Conservation (phyloP, 352 stramenopile species). For the Thalassiosira oceanica region DNA sequence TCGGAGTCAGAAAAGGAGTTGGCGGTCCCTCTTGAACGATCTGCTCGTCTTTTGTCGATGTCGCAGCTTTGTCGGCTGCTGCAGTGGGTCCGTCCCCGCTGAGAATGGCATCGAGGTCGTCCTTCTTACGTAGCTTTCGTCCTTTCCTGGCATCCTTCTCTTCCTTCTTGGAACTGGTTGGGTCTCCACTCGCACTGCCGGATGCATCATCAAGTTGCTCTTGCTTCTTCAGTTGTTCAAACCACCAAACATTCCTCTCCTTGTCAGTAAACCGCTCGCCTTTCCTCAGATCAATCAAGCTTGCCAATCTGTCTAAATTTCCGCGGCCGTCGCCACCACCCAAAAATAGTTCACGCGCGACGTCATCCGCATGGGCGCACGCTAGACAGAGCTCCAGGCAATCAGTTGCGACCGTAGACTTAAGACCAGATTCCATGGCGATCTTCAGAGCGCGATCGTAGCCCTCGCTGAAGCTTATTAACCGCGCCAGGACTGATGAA, state of each 20-base stretch:
- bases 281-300: slow-evolving; percentile 65
- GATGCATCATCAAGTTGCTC: neutral
- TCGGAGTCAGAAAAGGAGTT: slow-evolving; percentile 42
- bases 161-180: slow-evolving; percentile 10
- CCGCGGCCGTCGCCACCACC: slow-evolving; percentile 43
- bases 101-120: slow-evolving; percentile 75
- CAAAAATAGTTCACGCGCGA: slow-evolving; percentile 47
- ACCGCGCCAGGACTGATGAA: slow-evolving; percentile 49
- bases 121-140: slow-evolving; percentile 43
- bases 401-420: slow-evolving; percentile 53
- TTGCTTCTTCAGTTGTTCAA: slow-evolving; percentile 2
- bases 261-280: slow-evolving; percentile 56
- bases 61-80: neutral
- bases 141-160: slow-evolving; percentile 11
- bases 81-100: slow-evolving; percentile 6
- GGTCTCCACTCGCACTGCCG: slow-evolving; percentile 13
- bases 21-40: slow-evolving; percentile 15
- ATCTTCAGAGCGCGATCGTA: slow-evolving; percentile 56
- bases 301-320: slow-evolving; percentile 52
- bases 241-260: slow-evolving; percentile 38
- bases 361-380: slow-evolving; percentile 32
- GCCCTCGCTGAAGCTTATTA: slow-evolving; percentile 73
- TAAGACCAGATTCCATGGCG: slow-evolving; percentile 41
- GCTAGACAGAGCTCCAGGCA: slow-evolving; percentile 57
- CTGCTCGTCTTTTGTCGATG: slow-evolving; percentile 2